Evolutionary conservation across 2,329 filamentous ascomycete genomes (phyloP).

Genomic region (Epichloe festucae): DNA sequence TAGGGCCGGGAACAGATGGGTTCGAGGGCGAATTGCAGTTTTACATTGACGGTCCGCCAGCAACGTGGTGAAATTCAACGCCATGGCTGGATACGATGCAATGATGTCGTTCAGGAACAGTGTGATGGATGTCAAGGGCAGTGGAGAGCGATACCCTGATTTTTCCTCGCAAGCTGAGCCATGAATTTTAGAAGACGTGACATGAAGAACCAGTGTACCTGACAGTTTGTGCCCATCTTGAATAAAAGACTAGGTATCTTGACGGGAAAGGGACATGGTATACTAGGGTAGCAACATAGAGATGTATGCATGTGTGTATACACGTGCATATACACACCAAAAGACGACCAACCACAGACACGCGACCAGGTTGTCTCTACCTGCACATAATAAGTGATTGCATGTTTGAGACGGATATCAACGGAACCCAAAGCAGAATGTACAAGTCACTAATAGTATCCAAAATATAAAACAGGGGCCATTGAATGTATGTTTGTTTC

Average conservation of each 20-base stretch:
- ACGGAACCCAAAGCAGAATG: no score
- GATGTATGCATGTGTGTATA: no score
- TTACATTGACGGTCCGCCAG: slow-evolving; percentile 25
- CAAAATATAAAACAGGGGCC: neutral
- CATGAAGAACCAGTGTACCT: no score
- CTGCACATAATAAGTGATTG: neutral
- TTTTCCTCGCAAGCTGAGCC: no score
- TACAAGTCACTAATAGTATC: neutral
- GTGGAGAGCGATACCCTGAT: neutral
- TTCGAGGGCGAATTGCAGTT: slow-evolving; percentile 33
- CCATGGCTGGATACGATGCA: slow-evolving; percentile 8
- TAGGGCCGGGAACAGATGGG: slow-evolving; percentile 28
- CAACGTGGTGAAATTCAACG: slow-evolving; percentile 6
- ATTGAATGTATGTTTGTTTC: neutral
- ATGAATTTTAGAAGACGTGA: no score
- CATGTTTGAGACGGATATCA: neutral
- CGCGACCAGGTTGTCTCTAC: no score
- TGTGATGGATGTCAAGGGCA: neutral
- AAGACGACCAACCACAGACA: no score
- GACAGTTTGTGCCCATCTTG: no score
- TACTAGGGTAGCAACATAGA: no score
- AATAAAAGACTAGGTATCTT: no score
- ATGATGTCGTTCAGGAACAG: neutral
- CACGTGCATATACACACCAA: no score
- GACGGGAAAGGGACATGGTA: no score